Conservation (phyloP, 2,329 filamentous ascomycete genomes). For the Ophiostoma montium region DNA sequence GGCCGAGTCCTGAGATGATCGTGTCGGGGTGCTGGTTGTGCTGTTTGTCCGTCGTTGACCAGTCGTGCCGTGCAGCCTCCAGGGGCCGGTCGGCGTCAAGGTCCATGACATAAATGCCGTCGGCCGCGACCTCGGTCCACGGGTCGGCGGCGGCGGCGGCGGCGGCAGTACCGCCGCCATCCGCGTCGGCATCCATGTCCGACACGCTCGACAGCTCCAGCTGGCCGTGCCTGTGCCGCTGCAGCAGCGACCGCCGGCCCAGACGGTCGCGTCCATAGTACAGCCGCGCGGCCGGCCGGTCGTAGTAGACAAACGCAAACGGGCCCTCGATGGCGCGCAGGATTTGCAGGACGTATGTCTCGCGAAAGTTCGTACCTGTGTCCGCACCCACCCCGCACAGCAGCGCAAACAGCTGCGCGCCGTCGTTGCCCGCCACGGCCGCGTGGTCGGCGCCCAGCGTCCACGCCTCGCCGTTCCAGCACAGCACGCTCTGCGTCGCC, state of each 20-base stretch:
- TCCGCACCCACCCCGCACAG: not conserved
- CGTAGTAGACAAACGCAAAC: conserved; percentile 79
- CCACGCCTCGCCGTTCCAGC: conserved; percentile 99
- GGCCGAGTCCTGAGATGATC: conserved; percentile 27
- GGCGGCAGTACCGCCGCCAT: not conserved
- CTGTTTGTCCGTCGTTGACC: conserved; percentile 21
- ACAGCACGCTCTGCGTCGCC: conserved; percentile 42
- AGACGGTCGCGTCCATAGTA: conserved; percentile 82
- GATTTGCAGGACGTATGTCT: conserved; percentile 19
- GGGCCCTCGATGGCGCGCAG: conserved; percentile 60
- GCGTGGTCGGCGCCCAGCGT: conserved; percentile 37
- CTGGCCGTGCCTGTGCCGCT: conserved; percentile 22
- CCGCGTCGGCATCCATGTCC: conserved; percentile 23
- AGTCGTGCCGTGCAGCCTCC: conserved; percentile 16
- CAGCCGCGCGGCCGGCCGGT: conserved; percentile 44
- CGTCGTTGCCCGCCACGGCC: conserved; percentile 54
- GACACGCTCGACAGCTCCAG: conserved; percentile 60
- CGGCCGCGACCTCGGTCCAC: conserved; percentile 73
- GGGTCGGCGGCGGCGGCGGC: conserved; percentile 1
- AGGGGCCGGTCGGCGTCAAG: conserved; percentile 22
- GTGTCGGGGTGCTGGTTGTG: conserved; percentile 20
- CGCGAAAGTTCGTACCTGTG: not conserved
- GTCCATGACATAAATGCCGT: conserved; percentile 62
- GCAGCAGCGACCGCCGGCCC: conserved; percentile 69
- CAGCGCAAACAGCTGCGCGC: conserved; percentile 49